Conservation (phyloP, 495 filamentous ascomycete genomes). For the Astrothelium macrocarpum region DNA sequence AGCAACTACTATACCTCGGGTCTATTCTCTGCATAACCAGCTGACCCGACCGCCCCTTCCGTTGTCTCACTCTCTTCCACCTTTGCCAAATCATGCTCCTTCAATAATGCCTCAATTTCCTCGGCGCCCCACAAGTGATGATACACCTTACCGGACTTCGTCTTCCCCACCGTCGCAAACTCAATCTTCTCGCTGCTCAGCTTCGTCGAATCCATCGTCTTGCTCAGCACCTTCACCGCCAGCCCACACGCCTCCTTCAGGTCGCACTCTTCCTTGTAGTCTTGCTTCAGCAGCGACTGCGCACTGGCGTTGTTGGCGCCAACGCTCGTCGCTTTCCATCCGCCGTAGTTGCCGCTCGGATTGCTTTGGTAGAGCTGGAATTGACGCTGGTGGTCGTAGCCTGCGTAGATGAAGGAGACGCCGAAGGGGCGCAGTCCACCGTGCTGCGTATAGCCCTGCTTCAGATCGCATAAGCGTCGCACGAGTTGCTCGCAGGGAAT, state of each 20-base stretch:
- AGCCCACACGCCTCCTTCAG: constrained; percentile 94
- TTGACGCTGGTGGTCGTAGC: constrained; percentile 86
- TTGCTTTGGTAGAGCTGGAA: constrained; percentile 99
- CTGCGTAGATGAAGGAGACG: constrained; percentile 98
- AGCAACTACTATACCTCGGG: constrained; percentile 3
- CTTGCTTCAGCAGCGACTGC: constrained; percentile 95
- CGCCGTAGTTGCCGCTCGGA: constrained; percentile 97
- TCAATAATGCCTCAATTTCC: constrained; percentile 88
- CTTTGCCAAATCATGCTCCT: constrained; percentile 92
- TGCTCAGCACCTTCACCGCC: constrained; percentile 98
- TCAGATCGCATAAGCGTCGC: constrained; percentile 90
- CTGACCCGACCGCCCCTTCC: constrained; percentile 6
- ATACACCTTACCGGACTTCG: constrained; percentile 88
- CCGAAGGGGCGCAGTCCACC: constrained; percentile 96
- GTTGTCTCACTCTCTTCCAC: constrained; percentile 60
- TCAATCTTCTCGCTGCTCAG: constrained; percentile 99
- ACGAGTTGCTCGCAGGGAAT: constrained; percentile 99
- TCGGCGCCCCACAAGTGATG: constrained; percentile 96
- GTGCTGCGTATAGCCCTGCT: constrained; percentile 99
- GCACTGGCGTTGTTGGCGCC: constrained; percentile 97
- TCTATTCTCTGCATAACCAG: constrained; percentile 12
- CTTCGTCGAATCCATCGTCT: constrained; percentile 99
- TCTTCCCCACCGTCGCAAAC: constrained; percentile 96
- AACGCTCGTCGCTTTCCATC: constrained; percentile 97
- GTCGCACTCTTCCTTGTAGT: constrained; percentile 96